Base-by-base conservation (phyloP, 768 basidiomycete genomes). In the Psilocybe azurescens region DNA sequence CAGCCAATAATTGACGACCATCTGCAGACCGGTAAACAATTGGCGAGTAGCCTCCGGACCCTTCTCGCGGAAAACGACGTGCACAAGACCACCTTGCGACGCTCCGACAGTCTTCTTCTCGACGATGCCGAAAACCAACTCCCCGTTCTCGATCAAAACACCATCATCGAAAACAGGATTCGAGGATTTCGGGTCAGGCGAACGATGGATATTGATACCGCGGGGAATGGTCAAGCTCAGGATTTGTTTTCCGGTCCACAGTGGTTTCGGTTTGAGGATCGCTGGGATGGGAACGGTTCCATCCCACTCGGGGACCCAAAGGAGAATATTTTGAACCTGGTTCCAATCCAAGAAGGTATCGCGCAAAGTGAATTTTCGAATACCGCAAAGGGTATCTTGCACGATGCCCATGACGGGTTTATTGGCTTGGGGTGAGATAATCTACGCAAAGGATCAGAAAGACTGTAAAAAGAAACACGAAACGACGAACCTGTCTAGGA, bases 331-430 rank as follows among this genome's bases (percentile, higher is more conserved):
- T 72, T 99, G 97, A 10, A 99, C 95, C 46, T 90, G 88, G 59
- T 88, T 89, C 95, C 95, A 97, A 67, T 99, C 97, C 72, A 97
- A 78, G 80, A 99, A 98, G 16, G 89, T 88, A 72, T 99, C 97
- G 28, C 96, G 94, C 5, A 99, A 80, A 0, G 97, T 99, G 73
- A 99, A 95, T 76, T 99, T 99, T 59, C 97, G 90, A 57, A 99
- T 89, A 70, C 97, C 97, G 71, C 95, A 97, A 0, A 99, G 88
- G 0, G 97, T 99, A 72, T 99, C 97, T 75, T 99, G 97, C 32
- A 99, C 97, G 69, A 99, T 99, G 62, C 95, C 97, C 97, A 99
- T 99, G 69, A 98, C 96, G 16, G 97, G 97, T 77, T 98, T 98
- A 81, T 99, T 99, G 54, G 97, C 97, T 83, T 99, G 97, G 0